A percentile compares a stretch with the other conserved stretches of the same genome.
Evolutionary conservation across 106 monocot species (phyloP).

Genomic region (Allium sativum): DNA sequence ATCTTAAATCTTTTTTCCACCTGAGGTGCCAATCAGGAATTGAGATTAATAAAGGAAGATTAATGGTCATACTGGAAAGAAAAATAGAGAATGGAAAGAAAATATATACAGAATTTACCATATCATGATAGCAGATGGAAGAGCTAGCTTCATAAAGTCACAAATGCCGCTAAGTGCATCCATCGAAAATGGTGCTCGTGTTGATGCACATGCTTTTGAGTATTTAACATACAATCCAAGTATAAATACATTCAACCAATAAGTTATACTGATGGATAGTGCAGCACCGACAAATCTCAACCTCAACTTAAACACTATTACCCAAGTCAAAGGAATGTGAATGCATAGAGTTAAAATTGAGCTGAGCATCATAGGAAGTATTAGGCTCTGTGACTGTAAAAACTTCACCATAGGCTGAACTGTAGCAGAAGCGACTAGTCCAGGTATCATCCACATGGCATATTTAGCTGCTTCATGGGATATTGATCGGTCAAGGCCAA

Average conservation of each 20-base stretch:
- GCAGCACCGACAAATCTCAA: constrained; percentile 61
- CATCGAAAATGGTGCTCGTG: constrained; percentile 37
- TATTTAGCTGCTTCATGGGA: constrained; percentile 32
- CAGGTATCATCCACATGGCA: constrained; percentile 33
- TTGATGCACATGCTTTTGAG: constrained; percentile 42
- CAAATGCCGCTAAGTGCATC: constrained; percentile 40
- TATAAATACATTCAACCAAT: constrained; percentile 52
- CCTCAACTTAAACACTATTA: constrained; percentile 48
- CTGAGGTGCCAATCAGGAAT: too few species aligned
- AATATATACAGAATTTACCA: too few species aligned
- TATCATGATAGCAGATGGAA: constrained; percentile 57
- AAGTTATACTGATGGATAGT: constrained; percentile 55
- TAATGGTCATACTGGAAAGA: too few species aligned
- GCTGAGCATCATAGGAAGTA: constrained; percentile 39
- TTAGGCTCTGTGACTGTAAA: constrained; percentile 58
- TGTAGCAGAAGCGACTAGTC: constrained; percentile 36
- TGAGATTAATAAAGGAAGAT: too few species aligned
- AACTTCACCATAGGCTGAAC: constrained; percentile 47
- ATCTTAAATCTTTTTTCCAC: too few species aligned
- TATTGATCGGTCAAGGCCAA: constrained; percentile 30
- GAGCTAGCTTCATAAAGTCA: constrained; percentile 40
- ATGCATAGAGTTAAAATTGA: constrained; percentile 25
- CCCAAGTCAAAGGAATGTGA: constrained; percentile 65
- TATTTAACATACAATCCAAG: constrained; percentile 53
- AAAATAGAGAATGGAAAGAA: too few species aligned